Conservation (phyloP, 2,329 filamentous ascomycete genomes). For the Fusarium heterosporum region DNA sequence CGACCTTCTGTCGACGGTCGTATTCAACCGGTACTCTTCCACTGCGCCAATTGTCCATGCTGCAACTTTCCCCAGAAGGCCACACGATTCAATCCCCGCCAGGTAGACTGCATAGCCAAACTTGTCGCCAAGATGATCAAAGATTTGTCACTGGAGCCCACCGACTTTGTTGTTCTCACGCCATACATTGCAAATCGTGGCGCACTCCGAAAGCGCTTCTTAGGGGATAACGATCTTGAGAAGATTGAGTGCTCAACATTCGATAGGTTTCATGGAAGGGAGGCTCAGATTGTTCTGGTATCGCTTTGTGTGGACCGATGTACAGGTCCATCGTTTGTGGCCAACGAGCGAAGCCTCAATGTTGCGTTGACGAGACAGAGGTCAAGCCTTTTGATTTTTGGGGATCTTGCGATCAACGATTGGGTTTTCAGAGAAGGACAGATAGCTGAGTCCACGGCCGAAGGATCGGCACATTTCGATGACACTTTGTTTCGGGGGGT, state of each 20-base stretch:
- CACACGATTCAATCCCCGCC: neutral
- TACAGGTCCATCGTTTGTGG: neutral
- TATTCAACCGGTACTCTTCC: neutral
- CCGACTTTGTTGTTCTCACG: neutral
- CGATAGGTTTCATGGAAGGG: neutral
- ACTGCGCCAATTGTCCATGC: neutral
- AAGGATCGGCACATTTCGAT: too few relatives aligned
- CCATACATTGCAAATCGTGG: neutral
- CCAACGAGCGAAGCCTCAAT: neutral
- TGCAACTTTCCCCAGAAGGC: neutral
- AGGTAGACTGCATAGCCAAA: neutral
- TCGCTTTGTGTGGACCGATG: neutral
- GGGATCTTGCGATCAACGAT: neutral
- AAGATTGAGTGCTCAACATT: neutral
- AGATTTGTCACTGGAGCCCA: accelerated
- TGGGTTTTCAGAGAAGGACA: too few relatives aligned
- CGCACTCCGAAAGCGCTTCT: neutral
- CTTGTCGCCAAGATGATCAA: neutral
- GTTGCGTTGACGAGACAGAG: slow-evolving; percentile 7
- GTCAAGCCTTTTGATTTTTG: slow-evolving; percentile 12
- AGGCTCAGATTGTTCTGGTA: neutral
- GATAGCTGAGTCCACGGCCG: too few relatives aligned
- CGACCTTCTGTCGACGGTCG: accelerated
- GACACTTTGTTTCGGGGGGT: too few relatives aligned
- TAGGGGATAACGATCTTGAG: accelerated